phyloP scores from a whole-genome alignment of 176 grass and related monocot species.

The Oryza glaberrima region DNA sequence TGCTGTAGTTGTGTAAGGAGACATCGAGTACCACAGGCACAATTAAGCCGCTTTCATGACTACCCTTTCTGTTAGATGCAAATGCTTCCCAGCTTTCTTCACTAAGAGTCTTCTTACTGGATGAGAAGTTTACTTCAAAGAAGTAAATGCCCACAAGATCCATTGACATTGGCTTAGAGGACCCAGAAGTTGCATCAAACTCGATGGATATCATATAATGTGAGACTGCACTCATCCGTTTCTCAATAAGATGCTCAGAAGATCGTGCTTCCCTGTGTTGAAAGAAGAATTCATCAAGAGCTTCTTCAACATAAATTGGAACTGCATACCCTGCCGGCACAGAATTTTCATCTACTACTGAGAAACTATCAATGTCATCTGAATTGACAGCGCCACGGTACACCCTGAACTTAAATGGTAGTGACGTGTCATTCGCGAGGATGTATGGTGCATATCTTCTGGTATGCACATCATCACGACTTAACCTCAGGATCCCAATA shows the following conservation, averaged over 20 bases:
- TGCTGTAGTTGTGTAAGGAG: constrained; percentile 95
- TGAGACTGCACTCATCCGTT: constrained; percentile 71
- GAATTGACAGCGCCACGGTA: constrained; percentile 79
- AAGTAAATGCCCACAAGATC: constrained; percentile 91
- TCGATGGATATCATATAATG: constrained; percentile 97
- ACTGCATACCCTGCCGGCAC: constrained; percentile 78
- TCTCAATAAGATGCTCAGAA: constrained; percentile 84
- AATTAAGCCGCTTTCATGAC: constrained; percentile 57
- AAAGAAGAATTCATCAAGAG: constrained; percentile 88
- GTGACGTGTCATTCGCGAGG: constrained; percentile 84
- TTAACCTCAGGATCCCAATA: constrained; percentile 60
- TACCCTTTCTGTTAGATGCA: constrained; percentile 45
- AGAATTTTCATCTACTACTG: constrained; percentile 68
- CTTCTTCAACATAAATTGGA: constrained; percentile 90
- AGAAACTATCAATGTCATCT: constrained; percentile 68
- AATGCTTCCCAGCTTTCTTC: constrained; percentile 57
- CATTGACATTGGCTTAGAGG: constrained; percentile 92
- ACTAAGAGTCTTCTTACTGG: constrained; percentile 56
- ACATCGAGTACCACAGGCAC: constrained; percentile 97
- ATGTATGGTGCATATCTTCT: constrained; percentile 97
- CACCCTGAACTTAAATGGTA: constrained; percentile 86
- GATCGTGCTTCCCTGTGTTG: constrained; percentile 60
- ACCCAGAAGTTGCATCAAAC: constrained; percentile 81
- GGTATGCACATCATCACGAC: constrained; percentile 62
- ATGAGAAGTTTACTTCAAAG: constrained; percentile 94